phyloP scores from a whole-genome alignment of 768 basidiomycete species.

The Boletus vermiculosoides region DNA sequence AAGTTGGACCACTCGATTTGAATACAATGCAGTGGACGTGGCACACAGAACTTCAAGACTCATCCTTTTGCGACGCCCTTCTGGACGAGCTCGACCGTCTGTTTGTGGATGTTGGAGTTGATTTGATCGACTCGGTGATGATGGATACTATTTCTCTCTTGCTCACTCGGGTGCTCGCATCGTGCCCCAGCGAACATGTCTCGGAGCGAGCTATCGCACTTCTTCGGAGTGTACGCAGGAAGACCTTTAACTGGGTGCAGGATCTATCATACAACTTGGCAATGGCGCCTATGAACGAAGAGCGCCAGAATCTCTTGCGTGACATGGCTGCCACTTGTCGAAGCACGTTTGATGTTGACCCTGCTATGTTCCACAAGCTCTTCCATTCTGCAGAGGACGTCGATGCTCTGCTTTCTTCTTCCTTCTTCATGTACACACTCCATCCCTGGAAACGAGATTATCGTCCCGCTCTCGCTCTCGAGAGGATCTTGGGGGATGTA shows the following conservation, averaged over 20 bases:
- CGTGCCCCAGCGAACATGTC: neutral
- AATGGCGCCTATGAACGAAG: neutral
- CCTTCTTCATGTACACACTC: slow-evolving; percentile 22
- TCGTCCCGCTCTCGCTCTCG: slow-evolving; percentile 22
- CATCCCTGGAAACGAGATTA: slow-evolving; percentile 17
- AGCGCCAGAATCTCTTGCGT: neutral
- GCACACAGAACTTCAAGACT: too few species aligned
- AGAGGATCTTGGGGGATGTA: neutral
- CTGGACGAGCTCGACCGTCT: too few species aligned
- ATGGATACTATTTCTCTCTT: too few species aligned
- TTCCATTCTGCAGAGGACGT: too few species aligned
- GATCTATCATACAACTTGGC: neutral
- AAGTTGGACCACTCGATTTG: too few species aligned
- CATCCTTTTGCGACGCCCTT: too few species aligned
- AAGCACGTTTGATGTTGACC: neutral
- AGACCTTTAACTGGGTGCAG: neutral
- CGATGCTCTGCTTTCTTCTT: slow-evolving; percentile 17
- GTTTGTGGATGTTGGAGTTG: too few species aligned
- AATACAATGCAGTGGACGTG: too few species aligned
- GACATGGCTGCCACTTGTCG: too few species aligned
- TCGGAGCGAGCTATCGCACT: neutral
- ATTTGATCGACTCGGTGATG: too few species aligned
- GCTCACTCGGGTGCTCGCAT: too few species aligned
- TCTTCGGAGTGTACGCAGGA: neutral
- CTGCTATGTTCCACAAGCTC: neutral